Evolutionary conservation across 2,329 filamentous ascomycete genomes (phyloP), one percentile per base, ranked within the genome.

Genomic region (Alternaria metachromatica): DNA sequence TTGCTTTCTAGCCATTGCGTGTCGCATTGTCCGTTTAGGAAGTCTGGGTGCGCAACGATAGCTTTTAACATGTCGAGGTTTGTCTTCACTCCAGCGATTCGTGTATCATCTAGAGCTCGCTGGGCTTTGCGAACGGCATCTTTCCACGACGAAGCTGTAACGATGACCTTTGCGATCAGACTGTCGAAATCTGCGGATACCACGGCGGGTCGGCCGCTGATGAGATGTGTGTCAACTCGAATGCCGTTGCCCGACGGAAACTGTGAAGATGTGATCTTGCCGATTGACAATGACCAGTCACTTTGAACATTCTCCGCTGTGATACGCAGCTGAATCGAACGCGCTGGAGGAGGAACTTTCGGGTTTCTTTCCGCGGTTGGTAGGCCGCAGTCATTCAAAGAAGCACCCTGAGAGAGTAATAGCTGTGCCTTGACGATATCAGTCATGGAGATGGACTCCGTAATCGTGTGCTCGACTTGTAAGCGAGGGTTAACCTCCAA

Each of bases 401-500:
- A 72, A 10, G 76, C 75, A 2, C 87, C 86, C 73, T 88, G 86
- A 2, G 87, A 82, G 8, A 89, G 75, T 2, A 84, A 75, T 1
- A 89, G 79, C 62, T 89, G 87, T 3, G 80, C 77, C 66, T 83
- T 82, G 15, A 89, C 87, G 5, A 89, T 80, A 62, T 89, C 87
- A 8, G 84, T 76, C 1, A 78, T 80, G 6, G 83, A 83, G 8
- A 90, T 84, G 4, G 80, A 82, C 67, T 89, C 87, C 0, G 87
- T 88, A 57, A 89, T 84, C 1, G 87, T 89, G 70, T 89, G 87
- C 67, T 89, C 87, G 43, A 89, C 87, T 70, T 89, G 87, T 3
- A 89, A 74, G 3, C 87, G 81, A 0, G 87, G 87, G 59, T 89
- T 89, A 65, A 89, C 82, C 69, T 89, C 87, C 6, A 89, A 75